A percentile compares a stretch with the other conserved stretches of the same genome.
Evolutionary conservation across 23 red algal genomes (phyloP).

Genomic region (Pyropia haitanensis): DNA sequence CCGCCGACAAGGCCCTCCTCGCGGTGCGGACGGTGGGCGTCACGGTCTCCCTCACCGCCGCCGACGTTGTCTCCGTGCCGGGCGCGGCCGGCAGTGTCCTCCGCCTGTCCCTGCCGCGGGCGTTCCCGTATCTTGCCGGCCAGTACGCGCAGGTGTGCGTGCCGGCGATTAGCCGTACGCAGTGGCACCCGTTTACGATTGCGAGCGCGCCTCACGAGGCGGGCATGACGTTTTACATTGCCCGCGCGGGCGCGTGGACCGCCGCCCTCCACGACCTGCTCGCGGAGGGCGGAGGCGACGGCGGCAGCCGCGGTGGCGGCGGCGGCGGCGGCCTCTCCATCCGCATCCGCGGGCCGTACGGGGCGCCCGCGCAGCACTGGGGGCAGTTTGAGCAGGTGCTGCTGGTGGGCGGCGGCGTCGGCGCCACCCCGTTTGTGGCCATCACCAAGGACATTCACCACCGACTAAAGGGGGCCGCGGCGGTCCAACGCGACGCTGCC

Average conservation of each 20-base stretch:
- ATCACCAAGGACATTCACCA: constrained; percentile 48
- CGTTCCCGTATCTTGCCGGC: constrained; percentile 48
- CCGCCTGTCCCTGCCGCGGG: constrained; percentile 24
- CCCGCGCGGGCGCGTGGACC: constrained; percentile 66
- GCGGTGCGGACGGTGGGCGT: constrained; percentile 19
- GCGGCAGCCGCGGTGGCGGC: constrained; percentile 20
- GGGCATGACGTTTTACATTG: constrained; percentile 74
- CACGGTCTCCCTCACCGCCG: constrained; percentile 15
- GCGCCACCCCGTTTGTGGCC: constrained; percentile 50
- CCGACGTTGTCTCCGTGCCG: constrained; percentile 40
- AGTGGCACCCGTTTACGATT: constrained; percentile 81
- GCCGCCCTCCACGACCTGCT: constrained; percentile 38
- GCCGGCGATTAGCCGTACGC: constrained; percentile 27
- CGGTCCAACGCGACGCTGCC: too few relatives aligned
- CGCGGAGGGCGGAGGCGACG: constrained; percentile 7
- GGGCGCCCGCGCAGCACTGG: constrained; percentile 56
- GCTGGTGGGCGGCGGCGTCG: constrained; percentile 54
- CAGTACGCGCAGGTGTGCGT: constrained; percentile 76
- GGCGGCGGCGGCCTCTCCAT: constrained; percentile 8
- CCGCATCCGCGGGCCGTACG: constrained; percentile 52
- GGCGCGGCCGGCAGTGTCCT: too few relatives aligned
- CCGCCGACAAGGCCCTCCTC: constrained; percentile 27
- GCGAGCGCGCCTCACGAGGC: constrained; percentile 54
- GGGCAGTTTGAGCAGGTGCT: constrained; percentile 40
- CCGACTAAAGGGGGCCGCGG: too few relatives aligned